Percentiles rank a stretch among this genome's conserved stretches.
These are phyloP conservation scores for Gelatoporia subvermispora DNA, from an alignment of 768 basidiomycete species.

Conservation along the genomic window DNA sequence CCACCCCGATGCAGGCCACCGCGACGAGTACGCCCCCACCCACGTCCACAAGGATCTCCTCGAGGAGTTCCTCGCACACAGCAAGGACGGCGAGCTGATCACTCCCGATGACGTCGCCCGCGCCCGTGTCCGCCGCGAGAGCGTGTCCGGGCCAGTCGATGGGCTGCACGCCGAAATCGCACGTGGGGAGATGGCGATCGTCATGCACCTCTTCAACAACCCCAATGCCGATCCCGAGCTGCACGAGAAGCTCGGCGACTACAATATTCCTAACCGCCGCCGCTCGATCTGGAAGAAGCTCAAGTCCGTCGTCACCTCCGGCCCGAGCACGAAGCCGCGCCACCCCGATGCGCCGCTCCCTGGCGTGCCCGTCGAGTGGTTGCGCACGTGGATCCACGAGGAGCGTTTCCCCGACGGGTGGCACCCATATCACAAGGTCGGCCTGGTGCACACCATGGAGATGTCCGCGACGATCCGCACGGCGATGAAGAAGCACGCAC, in stretches of 20 bases:
- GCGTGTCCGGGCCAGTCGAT: conserved; percentile 32
- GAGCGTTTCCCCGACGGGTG: conserved; percentile 46
- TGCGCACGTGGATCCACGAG: conserved; percentile 45
- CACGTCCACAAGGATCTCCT: conserved; percentile 13
- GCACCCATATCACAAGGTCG: conserved; percentile 26
- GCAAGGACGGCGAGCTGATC: conserved; percentile 8
- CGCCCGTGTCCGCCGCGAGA: conserved; percentile 50
- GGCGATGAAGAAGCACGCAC: conserved; percentile 6
- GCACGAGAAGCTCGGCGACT: too few species aligned
- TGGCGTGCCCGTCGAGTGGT: conserved; percentile 42
- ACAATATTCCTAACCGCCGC: not conserved
- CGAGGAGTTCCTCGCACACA: conserved; percentile 8
- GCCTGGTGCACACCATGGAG: conserved; percentile 25
- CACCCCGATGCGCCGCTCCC: not conserved
- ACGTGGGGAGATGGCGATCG: conserved; percentile 65
- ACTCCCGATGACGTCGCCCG: conserved; percentile 38
- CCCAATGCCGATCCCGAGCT: conserved; percentile 8
- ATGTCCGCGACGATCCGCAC: conserved; percentile 26
- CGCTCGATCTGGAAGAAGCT: not conserved
- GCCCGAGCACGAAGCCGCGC: not conserved
- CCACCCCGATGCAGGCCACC: conserved; percentile 18
- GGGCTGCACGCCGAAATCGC: conserved; percentile 54
- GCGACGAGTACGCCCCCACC: conserved; percentile 18
- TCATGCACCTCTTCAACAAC: conserved; percentile 50
- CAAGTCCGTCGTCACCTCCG: not conserved